Evolutionary conservation across 257 asterid genomes (phyloP), one percentile per base, ranked within the genome.

Genomic region (Gardenia jasminoides): DNA sequence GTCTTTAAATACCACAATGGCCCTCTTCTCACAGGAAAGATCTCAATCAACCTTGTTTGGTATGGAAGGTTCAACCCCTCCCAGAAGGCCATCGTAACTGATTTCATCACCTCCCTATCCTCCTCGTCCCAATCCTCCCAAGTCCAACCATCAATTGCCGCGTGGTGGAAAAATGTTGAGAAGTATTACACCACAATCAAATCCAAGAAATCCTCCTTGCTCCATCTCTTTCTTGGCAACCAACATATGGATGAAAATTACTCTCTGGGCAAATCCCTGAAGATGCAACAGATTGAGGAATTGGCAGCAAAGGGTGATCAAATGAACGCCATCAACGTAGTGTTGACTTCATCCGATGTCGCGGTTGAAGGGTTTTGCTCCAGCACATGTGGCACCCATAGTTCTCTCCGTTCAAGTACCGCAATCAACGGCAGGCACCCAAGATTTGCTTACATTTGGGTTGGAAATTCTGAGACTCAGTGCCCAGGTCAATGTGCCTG

Each of bases 401-500:
- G 84, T 3, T 80, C 80, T 33, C 36, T 76, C 19, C 52, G 41
- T 19, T 39, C 17, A 7, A 47, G 50, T 30, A 43, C 62, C n/a
- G 62, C 62, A 1, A 26, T 4, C 1, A 61, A 61, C 4, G 31
- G 31, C 8, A 76, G 52, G 4, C 62, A 54, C 10, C 24, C 46
- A 1, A 71, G 50, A n/a, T 65, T 75, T 10, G 72, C 77, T 9
- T 82, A 82, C 76, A 66, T 74, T 10, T 85, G 86, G 88, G 81
- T 79, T 19, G 84, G 88, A 3, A 83, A 86, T 74, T 79, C 89
- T 4, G 87, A 65, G 67, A 73, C 70, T 7, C 89, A 86, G 71
- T 83, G 89, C 59, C 89, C 87, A 10, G 89, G 87, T 20, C 78
- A 78, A 26, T 85, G 88, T 46, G 84, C 86, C 16, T 85, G 88